Evolutionary conservation across 306 rosid genomes (phyloP), one percentile per base, ranked within the genome.

Genomic region (Lablab purpureus): DNA sequence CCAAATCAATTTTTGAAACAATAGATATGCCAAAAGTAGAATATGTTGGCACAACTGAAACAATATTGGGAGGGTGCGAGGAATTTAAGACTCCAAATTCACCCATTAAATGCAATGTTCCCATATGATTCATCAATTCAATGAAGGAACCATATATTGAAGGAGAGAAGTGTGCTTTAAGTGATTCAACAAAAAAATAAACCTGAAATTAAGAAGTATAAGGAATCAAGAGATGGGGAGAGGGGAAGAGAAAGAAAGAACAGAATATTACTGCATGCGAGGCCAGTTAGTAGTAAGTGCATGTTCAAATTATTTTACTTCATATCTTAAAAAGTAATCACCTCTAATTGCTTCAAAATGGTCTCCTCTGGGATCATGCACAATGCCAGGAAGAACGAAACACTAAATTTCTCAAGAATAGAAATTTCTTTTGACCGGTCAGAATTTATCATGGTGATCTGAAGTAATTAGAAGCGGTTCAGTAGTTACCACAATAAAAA

Each of bases 271-370:
- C 41, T 9, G 22, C 36, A 28, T 15, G 43, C 60, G 76, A 72
- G 50, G 25, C 13, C 18, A n/a, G 47, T 49, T 11, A 32, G 49
- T 17, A 17, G 8, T 36, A 34, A 60, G 67, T 54, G 27, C 11
- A 30, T 55, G 34, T 56, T 58, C 56, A 25, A 9, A 15, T 15
- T n/a, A 56, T 45, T 68, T 59, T 21, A 49, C 36, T 59, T 13
- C 2, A 43, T 40, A 64, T 72, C 7, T 50, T 56, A 72, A 28
- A 54, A 52, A 46, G 34, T 23, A 73, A 84, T 64, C 86, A 93
- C 99, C 99, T 95, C 92, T 78, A 95, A 81, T 83, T 87, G 94
- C 83, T 89, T 91, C 83, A 80, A 74, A 73, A 85, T 79, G 68
- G 97, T 84, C 82, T 92, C 94, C 58, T 92, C 89, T 11, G 89